phyloP scores from a whole-genome alignment of 257 asterid species.

The Ocimum tenuiflorum region DNA sequence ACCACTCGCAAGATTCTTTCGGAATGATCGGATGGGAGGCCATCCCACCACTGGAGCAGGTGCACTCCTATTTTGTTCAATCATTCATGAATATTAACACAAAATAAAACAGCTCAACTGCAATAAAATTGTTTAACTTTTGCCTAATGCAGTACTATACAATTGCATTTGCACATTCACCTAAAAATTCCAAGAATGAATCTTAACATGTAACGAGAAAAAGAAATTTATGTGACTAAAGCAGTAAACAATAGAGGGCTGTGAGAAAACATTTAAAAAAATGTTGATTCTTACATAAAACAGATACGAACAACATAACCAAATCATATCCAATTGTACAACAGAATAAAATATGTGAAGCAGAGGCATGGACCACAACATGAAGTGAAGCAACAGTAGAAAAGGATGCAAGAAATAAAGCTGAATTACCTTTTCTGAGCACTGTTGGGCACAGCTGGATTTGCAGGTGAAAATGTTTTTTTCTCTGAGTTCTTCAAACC shows the following conservation, averaged over 20 bases:
- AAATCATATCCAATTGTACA: conserved; percentile 13
- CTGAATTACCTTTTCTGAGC: conserved; percentile 66
- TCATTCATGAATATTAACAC: not conserved
- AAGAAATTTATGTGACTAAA: not conserved
- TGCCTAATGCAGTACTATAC: too few relatives aligned
- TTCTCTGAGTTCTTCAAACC: conserved; percentile 39
- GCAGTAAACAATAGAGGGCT: conserved; percentile 1
- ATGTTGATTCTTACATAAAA: conserved; percentile 7
- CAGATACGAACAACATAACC: not conserved
- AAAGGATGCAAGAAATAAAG: conserved; percentile 15
- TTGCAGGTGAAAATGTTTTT: conserved; percentile 40
- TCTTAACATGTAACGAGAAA: not conserved
- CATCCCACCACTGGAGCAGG: conserved; percentile 83
- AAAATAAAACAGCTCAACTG: too few relatives aligned
- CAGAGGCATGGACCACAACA: conserved; percentile 38
- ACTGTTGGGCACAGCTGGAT: conserved; percentile 47
- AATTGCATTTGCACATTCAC: not conserved
- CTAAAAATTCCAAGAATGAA: too few relatives aligned
- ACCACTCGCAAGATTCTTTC: conserved; percentile 58
- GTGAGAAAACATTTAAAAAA: not conserved
- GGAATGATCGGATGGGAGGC: conserved; percentile 82
- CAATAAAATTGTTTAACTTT: too few relatives aligned
- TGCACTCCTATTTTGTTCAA: conserved; percentile 42
- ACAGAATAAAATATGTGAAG: conserved; percentile 17
- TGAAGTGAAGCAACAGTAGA: conserved; percentile 23